Percentiles rank a stretch among this genome's conserved stretches.
phyloP scores from a whole-genome alignment of 2,329 filamentous ascomycete species.

The Penicillium palitans region DNA sequence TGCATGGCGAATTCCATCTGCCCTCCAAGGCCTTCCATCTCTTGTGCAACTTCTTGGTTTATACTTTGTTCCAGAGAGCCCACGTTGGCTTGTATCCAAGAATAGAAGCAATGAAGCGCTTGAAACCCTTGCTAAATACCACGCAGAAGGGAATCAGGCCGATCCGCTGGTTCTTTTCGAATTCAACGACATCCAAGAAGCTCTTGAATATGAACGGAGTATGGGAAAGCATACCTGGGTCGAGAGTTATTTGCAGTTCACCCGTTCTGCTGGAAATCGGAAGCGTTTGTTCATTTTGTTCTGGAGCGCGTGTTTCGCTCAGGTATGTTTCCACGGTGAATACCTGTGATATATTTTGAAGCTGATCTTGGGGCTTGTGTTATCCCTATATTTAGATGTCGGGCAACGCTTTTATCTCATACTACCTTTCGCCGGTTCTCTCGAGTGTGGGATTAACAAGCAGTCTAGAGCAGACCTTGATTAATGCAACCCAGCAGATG shows the following conservation, averaged over 20 bases:
- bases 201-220: too few relatives aligned
- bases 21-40: neutral
- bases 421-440: neutral
- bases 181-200: neutral
- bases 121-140: neutral
- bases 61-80: neutral
- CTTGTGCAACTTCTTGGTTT: neutral
- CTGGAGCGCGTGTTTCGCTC: too few relatives aligned
- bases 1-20: neutral
- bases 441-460: neutral
- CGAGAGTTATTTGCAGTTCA: too few relatives aligned
- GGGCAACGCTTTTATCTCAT: too few relatives aligned
- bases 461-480: neutral
- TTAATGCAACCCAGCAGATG: neutral
- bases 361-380: too few relatives aligned
- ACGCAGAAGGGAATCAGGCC: neutral
- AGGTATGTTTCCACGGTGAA: too few relatives aligned
- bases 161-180: neutral
- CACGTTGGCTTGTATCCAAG: neutral
- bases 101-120: neutral
- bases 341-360: too few relatives aligned
- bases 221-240: too few relatives aligned
- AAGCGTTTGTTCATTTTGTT: too few relatives aligned
- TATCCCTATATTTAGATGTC: too few relatives aligned
- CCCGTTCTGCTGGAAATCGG: too few relatives aligned